Evolutionary conservation across 2,329 filamentous ascomycete genomes (phyloP).

Genomic region (Ophiognomonia clavigignenti-juglandacearum): DNA sequence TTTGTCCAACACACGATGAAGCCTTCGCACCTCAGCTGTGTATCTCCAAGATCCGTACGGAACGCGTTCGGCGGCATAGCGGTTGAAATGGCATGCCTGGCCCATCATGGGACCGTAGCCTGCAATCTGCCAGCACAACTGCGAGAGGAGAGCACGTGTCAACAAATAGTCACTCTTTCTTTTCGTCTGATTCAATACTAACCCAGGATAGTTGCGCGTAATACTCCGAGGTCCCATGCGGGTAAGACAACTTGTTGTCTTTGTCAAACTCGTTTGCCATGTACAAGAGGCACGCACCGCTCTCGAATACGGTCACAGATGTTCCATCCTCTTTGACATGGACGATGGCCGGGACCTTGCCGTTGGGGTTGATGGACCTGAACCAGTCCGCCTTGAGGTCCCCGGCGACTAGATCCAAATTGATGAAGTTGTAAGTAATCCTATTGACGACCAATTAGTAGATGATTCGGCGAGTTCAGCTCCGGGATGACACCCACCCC

Average conservation of each 20-base stretch:
- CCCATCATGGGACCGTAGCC: slow-evolving; percentile 20
- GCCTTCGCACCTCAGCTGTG: slow-evolving; percentile 16
- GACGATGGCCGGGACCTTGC: slow-evolving; percentile 20
- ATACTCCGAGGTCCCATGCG: slow-evolving; percentile 19
- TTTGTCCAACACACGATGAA: slow-evolving; percentile 19
- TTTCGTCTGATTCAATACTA: neutral
- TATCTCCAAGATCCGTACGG: slow-evolving; percentile 18
- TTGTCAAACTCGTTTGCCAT: slow-evolving; percentile 21
- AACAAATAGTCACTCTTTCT: too few relatives aligned
- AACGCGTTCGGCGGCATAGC: slow-evolving; percentile 18
- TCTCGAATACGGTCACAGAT: slow-evolving; percentile 21
- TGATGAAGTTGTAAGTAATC: slow-evolving; percentile 20
- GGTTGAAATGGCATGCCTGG: slow-evolving; percentile 19
- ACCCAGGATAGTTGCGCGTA: slow-evolving; percentile 22
- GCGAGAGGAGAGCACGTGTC: neutral
- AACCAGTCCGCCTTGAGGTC: slow-evolving; percentile 20
- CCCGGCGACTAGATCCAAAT: slow-evolving; percentile 14
- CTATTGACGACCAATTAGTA: neutral
- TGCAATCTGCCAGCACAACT: slow-evolving; percentile 22
- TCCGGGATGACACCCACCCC: slow-evolving; percentile 10
- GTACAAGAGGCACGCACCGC: slow-evolving; percentile 22
- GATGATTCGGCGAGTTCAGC: neutral
- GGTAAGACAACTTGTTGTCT: slow-evolving; percentile 20
- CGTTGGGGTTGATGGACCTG: slow-evolving; percentile 21
- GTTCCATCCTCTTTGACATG: slow-evolving; percentile 22